A percentile compares a stretch with the other conserved stretches of the same genome.
These are phyloP conservation scores for Cercis canadensis DNA, from an alignment of 306 rosid species.

Conservation along the genomic window DNA sequence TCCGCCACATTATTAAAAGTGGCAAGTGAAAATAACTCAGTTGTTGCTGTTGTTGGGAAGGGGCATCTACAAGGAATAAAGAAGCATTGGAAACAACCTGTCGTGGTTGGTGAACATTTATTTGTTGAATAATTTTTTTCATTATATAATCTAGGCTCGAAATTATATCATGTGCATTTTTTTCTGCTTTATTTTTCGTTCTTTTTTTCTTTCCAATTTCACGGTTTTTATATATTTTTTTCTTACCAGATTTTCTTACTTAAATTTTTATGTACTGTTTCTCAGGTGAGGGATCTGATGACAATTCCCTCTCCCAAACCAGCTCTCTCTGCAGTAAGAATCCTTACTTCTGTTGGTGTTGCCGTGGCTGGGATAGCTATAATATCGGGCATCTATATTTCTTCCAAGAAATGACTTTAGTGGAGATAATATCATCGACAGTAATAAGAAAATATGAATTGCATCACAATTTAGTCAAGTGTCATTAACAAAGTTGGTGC, in stretches of 20 bases:
- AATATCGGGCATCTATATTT: conserved; percentile 74
- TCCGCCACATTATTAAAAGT: conserved; percentile 68
- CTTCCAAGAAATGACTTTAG: conserved; percentile 61
- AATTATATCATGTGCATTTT: not conserved
- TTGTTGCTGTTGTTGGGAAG: conserved; percentile 94
- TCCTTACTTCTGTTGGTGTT: conserved; percentile 60
- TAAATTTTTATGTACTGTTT: not conserved
- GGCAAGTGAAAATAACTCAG: conserved; percentile 68
- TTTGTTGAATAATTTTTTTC: not conserved
- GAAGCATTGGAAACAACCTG: conserved; percentile 88
- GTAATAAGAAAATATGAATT: conserved; percentile 18
- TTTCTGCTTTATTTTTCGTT: conserved; percentile 1
- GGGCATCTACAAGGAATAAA: conserved; percentile 93
- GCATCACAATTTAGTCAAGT: conserved; percentile 3
- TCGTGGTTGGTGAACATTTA: conserved; percentile 59
- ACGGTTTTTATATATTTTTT: not conserved
- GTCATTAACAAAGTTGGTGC: conserved; percentile 42
- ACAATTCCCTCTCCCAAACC: conserved; percentile 58
- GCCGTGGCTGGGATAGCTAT: conserved; percentile 79
- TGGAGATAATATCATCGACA: conserved; percentile 12
- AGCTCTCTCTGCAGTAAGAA: conserved; percentile 43
- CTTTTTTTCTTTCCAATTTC: conserved; percentile 10
- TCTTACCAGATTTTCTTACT: conserved; percentile 19
- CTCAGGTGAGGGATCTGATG: conserved; percentile 80
- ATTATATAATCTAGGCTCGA: not conserved